Evolutionary conservation across 192 early-diverging fungal species (phyloP), one percentile per base, ranked within the genome.

Genomic region (Entrophospora sp.): DNA sequence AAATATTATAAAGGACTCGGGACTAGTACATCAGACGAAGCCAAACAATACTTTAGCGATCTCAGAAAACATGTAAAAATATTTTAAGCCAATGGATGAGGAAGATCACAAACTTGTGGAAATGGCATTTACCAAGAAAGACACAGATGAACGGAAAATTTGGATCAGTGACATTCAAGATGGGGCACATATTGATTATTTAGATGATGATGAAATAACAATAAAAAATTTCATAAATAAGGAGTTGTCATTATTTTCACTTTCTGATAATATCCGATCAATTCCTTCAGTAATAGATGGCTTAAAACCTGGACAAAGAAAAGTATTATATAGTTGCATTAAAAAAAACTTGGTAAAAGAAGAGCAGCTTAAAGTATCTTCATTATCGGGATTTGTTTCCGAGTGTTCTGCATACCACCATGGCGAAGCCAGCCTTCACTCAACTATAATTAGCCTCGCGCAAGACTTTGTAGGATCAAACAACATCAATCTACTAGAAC

Each of bases 1-100:
- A 99, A 97, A 76, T 99, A 99, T 83, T 99, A 90, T 74, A 97
- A 99, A 73, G 95, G 94, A 83, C 75, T 98, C 73, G 96, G 96
- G 74, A 95, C 94, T 9, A 90, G 85, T 52, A 85, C 83, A 18
- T 81, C 83, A 34, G 71, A 79, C 10, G 95, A 99, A 61, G 92
- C 91, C 5, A 90, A 88, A 75, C 79, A 90, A 71, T 99, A 99
- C 71, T 99, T 99, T 79, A 75, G 81, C n/a, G 77, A 87, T 40
- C 79, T 98, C 69, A 79, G 67, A 3, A 67, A 71, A 30, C 96
- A 98, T 73, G 77, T 83, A 65, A 97, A 97, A 70, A 77, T 70
- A 12, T 97, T 98, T n/a, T 67, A 58, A 73, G 30, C 42, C 80
- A 0, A 67, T 78, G 13, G 65, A 72, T 36, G 51, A 72, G 8